Base-by-base conservation (phyloP, 2,329 filamentous ascomycete genomes). In the Talaromyces islandicus region DNA sequence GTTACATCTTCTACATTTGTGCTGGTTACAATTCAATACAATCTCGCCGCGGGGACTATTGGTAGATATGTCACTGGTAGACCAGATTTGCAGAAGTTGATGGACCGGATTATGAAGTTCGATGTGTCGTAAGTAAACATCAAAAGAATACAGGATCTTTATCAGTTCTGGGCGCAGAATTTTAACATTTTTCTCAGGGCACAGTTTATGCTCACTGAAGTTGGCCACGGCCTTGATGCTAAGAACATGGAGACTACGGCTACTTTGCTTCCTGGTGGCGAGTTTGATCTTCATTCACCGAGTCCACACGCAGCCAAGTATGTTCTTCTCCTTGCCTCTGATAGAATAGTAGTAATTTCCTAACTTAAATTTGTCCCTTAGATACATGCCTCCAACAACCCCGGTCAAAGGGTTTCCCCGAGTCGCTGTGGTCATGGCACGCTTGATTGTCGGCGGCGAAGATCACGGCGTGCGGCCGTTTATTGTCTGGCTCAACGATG, bases 1-100 rank as follows among this genome's bases (percentile, higher is more conserved):
- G 79, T 96, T 91, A 71, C 96, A 95, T 64, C 89, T 92, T 78
- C 96, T 91, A 92, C 92, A 95, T 48, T 89, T 51, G 65, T 58
- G 11, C 48, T 64, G 3, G 52, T 65, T 5, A 64, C 58, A 11
- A 65, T 67, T 10, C 67, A 68, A 9, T 63, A 58, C 43, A 68
- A 68, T 50, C 58, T 67, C 0, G 61, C 63, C 10, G 66, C 62
- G 10, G 65, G 66, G 3, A 68, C 65, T 1, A 53, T 67, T n/a
- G 66, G 65, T 4, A 55, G 60, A 0, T 65, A 60, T 63, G 57
- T 56, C 2, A n/a, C 25, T 14, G 43, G 58, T 2, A 59, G 64
- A 43, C 56, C 55, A 7, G 64, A 68, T 41, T 59, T 67, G 17
- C 50, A 61, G 12, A 24, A 60, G 25, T 55, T 68, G 7, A 57